A percentile compares a stretch with the other conserved stretches of the same genome.
phyloP scores from a whole-genome alignment of 1,284 basidiomycete genomes.

The Laetiporus sulphureus region DNA sequence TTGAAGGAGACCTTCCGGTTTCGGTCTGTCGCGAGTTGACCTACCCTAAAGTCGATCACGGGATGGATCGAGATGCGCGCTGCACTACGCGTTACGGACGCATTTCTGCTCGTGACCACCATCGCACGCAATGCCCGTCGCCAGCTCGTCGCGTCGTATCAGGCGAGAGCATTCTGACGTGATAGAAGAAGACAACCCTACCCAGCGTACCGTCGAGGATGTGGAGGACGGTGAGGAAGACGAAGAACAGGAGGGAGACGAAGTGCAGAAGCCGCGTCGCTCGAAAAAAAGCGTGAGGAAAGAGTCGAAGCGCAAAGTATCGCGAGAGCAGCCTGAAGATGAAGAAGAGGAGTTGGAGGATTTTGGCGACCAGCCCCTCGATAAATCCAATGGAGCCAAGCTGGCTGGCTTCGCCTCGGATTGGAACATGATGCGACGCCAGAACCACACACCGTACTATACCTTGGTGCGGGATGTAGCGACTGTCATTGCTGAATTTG shows the following conservation, averaged over 20 bases:
- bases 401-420: slow-evolving; percentile 50
- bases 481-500: slow-evolving; percentile 53
- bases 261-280: slow-evolving; percentile 30
- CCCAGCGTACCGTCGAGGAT: slow-evolving; percentile 26
- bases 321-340: slow-evolving; percentile 32
- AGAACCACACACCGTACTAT: slow-evolving; percentile 38
- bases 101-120: not conserved
- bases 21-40: slow-evolving; percentile 23
- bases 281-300: slow-evolving; percentile 32
- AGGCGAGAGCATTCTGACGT: slow-evolving; percentile 31
- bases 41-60: slow-evolving; percentile 31
- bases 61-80: slow-evolving; percentile 13
- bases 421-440: slow-evolving; percentile 47
- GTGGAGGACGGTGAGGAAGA: slow-evolving; percentile 44
- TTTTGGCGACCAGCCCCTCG: slow-evolving; percentile 57
- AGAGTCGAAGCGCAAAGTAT: slow-evolving; percentile 32
- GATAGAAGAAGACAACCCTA: slow-evolving; percentile 49
- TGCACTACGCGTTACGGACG: not conserved
- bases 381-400: slow-evolving; percentile 40
- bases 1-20: slow-evolving; percentile 3
- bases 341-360: slow-evolving; percentile 30
- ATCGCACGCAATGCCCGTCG: slow-evolving; percentile 34
- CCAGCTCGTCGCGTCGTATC: slow-evolving; percentile 36
- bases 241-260: slow-evolving; percentile 32
- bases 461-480: slow-evolving; percentile 48